A percentile compares a stretch with the other conserved stretches of the same genome.
phyloP scores from a whole-genome alignment of 192 early-diverging fungal species.

The Coemansia sp. region DNA sequence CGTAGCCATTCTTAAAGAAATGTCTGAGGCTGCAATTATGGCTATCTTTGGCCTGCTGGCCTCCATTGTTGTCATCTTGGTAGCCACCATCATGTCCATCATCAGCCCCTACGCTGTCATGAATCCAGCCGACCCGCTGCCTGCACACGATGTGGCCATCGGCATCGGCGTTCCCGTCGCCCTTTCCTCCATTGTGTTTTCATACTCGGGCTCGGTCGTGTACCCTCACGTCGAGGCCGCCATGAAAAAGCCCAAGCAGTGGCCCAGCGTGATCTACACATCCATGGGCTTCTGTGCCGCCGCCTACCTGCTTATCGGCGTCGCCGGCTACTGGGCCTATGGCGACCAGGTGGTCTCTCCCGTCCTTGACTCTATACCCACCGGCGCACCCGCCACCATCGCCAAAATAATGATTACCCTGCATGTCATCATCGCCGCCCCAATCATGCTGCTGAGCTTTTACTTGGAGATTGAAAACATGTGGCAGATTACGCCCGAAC shows the following conservation, averaged over 20 bases:
- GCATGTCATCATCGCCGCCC: conserved; percentile 76
- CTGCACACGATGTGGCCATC: conserved; percentile 26
- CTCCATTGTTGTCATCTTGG: conserved; percentile 63
- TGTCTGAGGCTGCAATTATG: conserved; percentile 72
- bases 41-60: conserved; percentile 67
- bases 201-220: conserved; percentile 72
- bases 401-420: conserved; percentile 69
- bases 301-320: conserved; percentile 64
- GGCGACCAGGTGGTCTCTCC: conserved; percentile 61
- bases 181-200: conserved; percentile 67
- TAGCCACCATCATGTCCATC: conserved; percentile 56
- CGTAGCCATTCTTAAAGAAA: conserved; percentile 64
- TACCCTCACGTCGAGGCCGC: conserved; percentile 75
- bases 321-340: conserved; percentile 70
- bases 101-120: conserved; percentile 32
- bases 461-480: conserved; percentile 61
- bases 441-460: conserved; percentile 70
- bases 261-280: conserved; percentile 56
- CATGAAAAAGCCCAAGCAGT: conserved; percentile 68
- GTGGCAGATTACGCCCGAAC: conserved; percentile 47
- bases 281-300: conserved; percentile 58
- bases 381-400: conserved; percentile 55
- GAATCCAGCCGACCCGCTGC: conserved; percentile 17
- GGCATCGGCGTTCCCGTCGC: conserved; percentile 57
- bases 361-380: conserved; percentile 62